phyloP scores from a whole-genome alignment of 140 eudicot genomes.

The Cichorium intybus region DNA sequence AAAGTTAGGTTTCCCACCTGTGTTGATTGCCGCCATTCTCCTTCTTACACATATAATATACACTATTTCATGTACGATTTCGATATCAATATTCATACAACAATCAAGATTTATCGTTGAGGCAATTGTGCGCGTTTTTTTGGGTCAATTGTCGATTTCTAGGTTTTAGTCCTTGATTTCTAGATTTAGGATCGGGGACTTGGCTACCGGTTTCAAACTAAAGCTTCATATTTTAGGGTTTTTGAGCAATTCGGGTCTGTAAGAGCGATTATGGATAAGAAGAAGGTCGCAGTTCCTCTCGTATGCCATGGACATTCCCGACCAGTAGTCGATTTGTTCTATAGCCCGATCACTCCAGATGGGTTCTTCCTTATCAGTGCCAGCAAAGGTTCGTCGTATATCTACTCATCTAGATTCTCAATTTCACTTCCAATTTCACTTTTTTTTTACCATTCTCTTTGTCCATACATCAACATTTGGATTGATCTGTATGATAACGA shows the following conservation, averaged over 20 bases:
- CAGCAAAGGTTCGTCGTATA: conserved; percentile 65
- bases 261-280: conserved; percentile 68
- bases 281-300: conserved; percentile 76
- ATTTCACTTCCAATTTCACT: conserved; percentile 7
- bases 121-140: conserved; percentile 37
- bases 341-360: conserved; percentile 83
- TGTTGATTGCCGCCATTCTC: conserved; percentile 52
- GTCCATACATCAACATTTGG: background rate
- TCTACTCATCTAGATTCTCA: background rate
- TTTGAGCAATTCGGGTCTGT: conserved; percentile 13
- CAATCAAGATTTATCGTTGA: conserved; percentile 1
- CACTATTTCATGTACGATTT: conserved; percentile 9
- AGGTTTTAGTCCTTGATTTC: conserved; percentile 28
- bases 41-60: background rate
- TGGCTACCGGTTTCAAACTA: background rate
- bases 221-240: conserved; percentile 26
- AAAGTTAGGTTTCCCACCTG: conserved; percentile 63
- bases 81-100: background rate
- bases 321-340: conserved; percentile 91
- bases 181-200: conserved; percentile 30
- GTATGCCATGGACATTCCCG: conserved; percentile 98
- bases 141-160: conserved; percentile 34
- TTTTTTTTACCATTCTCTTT: too few relatives aligned
- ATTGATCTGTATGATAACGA: background rate
- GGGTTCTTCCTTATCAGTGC: conserved; percentile 91